Percentiles rank a stretch among this genome's conserved stretches.
Conservation (phyloP, 2,329 filamentous ascomycete species). For the Xylaria hypoxylon region DNA sequence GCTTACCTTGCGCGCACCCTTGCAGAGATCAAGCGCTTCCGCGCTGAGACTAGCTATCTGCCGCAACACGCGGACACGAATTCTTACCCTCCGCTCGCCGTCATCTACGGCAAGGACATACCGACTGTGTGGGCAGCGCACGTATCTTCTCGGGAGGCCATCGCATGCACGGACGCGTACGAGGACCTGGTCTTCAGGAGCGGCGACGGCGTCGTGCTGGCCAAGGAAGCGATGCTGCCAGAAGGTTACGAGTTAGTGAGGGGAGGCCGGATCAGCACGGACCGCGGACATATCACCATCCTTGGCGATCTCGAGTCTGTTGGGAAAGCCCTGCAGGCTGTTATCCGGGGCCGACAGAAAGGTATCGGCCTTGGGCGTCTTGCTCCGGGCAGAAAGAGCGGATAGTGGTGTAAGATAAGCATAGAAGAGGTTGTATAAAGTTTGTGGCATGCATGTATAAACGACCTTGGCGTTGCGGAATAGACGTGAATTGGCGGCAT, state of each 20-base stretch:
- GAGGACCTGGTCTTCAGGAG: slow-evolving; percentile 88
- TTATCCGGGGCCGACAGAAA: slow-evolving; percentile 74
- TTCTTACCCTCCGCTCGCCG: slow-evolving; percentile 80
- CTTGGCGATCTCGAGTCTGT: slow-evolving; percentile 87
- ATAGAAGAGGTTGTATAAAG: background rate
- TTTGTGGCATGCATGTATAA: background rate
- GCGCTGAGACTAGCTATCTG: slow-evolving; percentile 75
- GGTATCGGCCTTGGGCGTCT: slow-evolving; percentile 74
- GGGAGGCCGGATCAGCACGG: slow-evolving; percentile 80
- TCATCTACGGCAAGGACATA: slow-evolving; percentile 87
- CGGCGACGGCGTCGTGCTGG: slow-evolving; percentile 90
- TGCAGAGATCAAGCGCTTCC: slow-evolving; percentile 77
- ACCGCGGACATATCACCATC: slow-evolving; percentile 88
- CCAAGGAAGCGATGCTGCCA: slow-evolving; percentile 86
- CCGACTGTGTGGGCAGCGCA: slow-evolving; percentile 87
- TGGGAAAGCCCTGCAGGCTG: slow-evolving; percentile 76
- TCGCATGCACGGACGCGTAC: slow-evolving; percentile 81
- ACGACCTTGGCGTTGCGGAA: slow-evolving; percentile 8
- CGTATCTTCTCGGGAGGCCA: slow-evolving; percentile 78
- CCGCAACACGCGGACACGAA: slow-evolving; percentile 72
- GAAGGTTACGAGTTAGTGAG: slow-evolving; percentile 79
- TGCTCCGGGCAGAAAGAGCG: slow-evolving; percentile 2
- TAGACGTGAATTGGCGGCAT: background rate
- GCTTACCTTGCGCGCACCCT: slow-evolving; percentile 82
- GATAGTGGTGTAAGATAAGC: slow-evolving; percentile 8